A percentile compares a stretch with the other conserved stretches of the same genome.
phyloP scores from a whole-genome alignment of 163 green algal species.

The Chlorella variabilis region DNA sequence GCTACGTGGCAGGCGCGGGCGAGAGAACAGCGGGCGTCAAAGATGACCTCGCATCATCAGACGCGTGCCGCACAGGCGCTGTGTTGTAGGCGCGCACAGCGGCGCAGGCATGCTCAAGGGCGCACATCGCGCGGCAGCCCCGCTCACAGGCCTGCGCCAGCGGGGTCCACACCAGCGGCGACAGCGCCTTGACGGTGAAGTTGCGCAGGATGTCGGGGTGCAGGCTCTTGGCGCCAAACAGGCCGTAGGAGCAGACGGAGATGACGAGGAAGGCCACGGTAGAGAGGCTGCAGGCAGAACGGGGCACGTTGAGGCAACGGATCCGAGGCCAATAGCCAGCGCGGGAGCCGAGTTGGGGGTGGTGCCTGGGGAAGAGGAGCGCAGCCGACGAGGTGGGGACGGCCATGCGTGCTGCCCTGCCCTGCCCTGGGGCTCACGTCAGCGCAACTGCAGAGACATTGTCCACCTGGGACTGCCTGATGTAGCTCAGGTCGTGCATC shows the following conservation, averaged over 20 bases:
- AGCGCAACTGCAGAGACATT: slow-evolving; percentile 17
- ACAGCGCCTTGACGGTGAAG: slow-evolving; percentile 43
- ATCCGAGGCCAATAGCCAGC: neutral
- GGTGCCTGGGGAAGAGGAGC: neutral
- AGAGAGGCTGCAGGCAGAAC: neutral
- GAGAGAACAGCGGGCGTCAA: too few species aligned
- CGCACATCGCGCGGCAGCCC: neutral
- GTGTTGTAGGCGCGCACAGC: too few species aligned
- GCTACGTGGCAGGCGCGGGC: neutral
- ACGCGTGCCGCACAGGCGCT: too few species aligned
- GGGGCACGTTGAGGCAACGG: too few species aligned
- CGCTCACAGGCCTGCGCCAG: slow-evolving; percentile 37
- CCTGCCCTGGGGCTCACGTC: neutral
- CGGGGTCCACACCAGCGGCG: slow-evolving; percentile 22
- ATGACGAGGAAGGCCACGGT: slow-evolving; percentile 39
- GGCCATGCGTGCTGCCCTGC: too few species aligned
- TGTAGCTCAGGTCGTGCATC: slow-evolving; percentile 24
- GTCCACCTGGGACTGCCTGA: slow-evolving; percentile 29
- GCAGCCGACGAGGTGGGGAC: too few species aligned
- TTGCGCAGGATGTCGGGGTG: slow-evolving; percentile 38
- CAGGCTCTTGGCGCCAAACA: slow-evolving; percentile 33
- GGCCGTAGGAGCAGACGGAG: slow-evolving; percentile 42
- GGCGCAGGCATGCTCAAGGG: neutral
- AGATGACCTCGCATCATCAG: too few species aligned
- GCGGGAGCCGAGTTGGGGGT: too few species aligned